phyloP scores from a whole-genome alignment of 2,329 filamentous ascomycete genomes.

The Colletotrichum neosansevieriae region DNA sequence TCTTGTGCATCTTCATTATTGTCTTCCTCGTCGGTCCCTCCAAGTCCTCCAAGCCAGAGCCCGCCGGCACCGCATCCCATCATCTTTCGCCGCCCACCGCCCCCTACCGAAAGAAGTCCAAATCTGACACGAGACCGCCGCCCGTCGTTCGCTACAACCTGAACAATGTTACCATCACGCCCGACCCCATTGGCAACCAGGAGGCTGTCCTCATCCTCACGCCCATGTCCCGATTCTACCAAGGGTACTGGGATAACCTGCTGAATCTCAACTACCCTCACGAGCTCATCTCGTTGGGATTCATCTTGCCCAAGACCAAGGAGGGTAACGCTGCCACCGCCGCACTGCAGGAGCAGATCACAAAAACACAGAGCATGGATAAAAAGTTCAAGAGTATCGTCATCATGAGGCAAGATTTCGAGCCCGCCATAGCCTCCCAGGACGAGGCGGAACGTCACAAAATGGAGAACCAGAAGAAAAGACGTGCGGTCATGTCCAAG shows the following conservation, averaged over 20 bases:
- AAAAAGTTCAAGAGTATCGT: slow-evolving; percentile 91
- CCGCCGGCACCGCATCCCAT: slow-evolving; percentile 58
- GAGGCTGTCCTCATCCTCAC: slow-evolving; percentile 94
- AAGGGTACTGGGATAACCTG: slow-evolving; percentile 95
- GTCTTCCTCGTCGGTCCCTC: slow-evolving; percentile 70
- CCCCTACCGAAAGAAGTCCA: slow-evolving; percentile 61
- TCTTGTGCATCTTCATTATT: slow-evolving; percentile 80
- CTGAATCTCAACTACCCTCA: slow-evolving; percentile 88
- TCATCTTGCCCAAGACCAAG: slow-evolving; percentile 94
- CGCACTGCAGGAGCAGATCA: slow-evolving; percentile 85
- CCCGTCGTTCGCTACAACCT: slow-evolving; percentile 94
- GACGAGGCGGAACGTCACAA: slow-evolving; percentile 92
- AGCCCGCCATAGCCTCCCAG: slow-evolving; percentile 83
- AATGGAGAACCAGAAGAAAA: slow-evolving; percentile 86
- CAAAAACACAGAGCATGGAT: slow-evolving; percentile 86
- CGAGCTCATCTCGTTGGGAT: slow-evolving; percentile 92
- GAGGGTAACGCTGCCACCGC: slow-evolving; percentile 90
- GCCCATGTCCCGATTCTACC: slow-evolving; percentile 93
- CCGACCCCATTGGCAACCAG: slow-evolving; percentile 79
- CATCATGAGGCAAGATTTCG: slow-evolving; percentile 95
- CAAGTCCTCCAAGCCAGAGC: slow-evolving; percentile 60
- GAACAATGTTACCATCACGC: slow-evolving; percentile 90
- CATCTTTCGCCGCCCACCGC: slow-evolving; percentile 58
- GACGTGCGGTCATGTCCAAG: slow-evolving; percentile 90
- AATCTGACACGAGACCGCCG: slow-evolving; percentile 72